Evolutionary conservation across 2,329 filamentous ascomycete genomes (phyloP).

Genomic region (Xylariaceae sp.): DNA sequence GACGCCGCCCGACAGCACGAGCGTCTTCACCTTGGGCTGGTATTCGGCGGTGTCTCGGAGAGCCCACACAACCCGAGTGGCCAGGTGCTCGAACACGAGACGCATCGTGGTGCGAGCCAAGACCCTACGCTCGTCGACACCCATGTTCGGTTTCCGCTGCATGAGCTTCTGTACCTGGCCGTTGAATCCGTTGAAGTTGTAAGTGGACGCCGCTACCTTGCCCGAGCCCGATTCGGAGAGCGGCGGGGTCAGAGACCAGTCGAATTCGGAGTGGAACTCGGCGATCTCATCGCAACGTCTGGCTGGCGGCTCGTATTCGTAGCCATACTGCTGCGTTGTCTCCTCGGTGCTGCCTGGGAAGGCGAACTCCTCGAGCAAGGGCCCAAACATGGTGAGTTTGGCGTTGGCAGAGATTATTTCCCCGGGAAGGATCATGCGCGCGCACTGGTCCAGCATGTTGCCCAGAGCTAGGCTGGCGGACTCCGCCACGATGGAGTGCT

Average conservation of each 20-base stretch:
- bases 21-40: conserved; percentile 16
- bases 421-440: conserved; percentile 66
- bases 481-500: conserved; percentile 68
- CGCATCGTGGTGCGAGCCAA: conserved; percentile 73
- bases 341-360: conserved; percentile 44
- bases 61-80: conserved; percentile 65
- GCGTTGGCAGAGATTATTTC: conserved; percentile 42
- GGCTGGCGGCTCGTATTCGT: conserved; percentile 52
- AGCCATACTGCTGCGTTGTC: conserved; percentile 31
- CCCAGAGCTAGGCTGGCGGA: conserved; percentile 82
- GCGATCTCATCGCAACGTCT: conserved; percentile 54
- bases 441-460: conserved; percentile 83
- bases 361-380: conserved; percentile 71
- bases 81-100: conserved; percentile 81
- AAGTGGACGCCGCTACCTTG: conserved; percentile 52
- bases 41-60: conserved; percentile 34
- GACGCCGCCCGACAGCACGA: conserved; percentile 87
- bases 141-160: conserved; percentile 33
- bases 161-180: conserved; percentile 57
- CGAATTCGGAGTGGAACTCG: conserved; percentile 34
- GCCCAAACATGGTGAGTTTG: conserved; percentile 71
- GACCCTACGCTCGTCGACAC: conserved; percentile 55
- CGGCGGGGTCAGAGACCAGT: conserved; percentile 66
- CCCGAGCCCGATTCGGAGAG: conserved; percentile 38
- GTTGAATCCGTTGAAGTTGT: conserved; percentile 69